These are phyloP conservation scores for Trichophyton benhamiae DNA, from an alignment of 2,329 filamentous ascomycete genomes.

Conservation along the genomic window DNA sequence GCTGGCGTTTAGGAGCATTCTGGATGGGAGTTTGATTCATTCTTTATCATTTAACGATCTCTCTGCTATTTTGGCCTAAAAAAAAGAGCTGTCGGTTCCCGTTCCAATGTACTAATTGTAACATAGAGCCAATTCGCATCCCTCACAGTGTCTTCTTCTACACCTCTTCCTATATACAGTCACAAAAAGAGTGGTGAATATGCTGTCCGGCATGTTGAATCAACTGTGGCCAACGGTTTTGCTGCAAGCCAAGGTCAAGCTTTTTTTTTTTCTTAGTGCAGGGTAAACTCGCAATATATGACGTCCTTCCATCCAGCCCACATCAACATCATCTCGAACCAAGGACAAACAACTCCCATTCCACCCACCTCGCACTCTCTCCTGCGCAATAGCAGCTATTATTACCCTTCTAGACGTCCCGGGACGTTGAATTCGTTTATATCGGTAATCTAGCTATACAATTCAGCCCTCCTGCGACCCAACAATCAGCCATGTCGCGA, in stretches of 20 bases:
- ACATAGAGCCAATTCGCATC: conserved; percentile 1
- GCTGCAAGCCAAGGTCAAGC: not conserved
- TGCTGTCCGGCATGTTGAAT: not conserved
- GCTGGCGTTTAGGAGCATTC: conserved; percentile 16
- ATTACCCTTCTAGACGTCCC: not conserved
- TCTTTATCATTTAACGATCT: not conserved
- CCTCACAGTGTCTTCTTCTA: not conserved
- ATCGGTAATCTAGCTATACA: not conserved
- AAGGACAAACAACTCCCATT: not conserved
- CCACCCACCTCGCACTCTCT: not conserved
- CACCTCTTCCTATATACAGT: not conserved
- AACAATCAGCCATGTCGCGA: conserved; percentile 10
- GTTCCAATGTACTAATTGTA: not conserved
- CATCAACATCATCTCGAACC: not conserved
- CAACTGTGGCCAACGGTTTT: not conserved
- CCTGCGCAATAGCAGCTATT: not conserved
- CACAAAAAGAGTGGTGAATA: not conserved
- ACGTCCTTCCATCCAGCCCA: conserved; percentile 1
- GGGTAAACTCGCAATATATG: not conserved
- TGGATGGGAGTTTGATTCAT: conserved; percentile 6
- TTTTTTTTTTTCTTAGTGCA: not conserved
- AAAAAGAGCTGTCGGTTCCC: not conserved
- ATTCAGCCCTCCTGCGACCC: not conserved
- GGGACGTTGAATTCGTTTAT: not conserved
- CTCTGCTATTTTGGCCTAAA: not conserved